Percentiles rank a stretch among this genome's conserved stretches.
These are phyloP conservation scores for Bipolaris oryzae DNA, from an alignment of 2,329 filamentous ascomycete genomes.

Conservation along the genomic window DNA sequence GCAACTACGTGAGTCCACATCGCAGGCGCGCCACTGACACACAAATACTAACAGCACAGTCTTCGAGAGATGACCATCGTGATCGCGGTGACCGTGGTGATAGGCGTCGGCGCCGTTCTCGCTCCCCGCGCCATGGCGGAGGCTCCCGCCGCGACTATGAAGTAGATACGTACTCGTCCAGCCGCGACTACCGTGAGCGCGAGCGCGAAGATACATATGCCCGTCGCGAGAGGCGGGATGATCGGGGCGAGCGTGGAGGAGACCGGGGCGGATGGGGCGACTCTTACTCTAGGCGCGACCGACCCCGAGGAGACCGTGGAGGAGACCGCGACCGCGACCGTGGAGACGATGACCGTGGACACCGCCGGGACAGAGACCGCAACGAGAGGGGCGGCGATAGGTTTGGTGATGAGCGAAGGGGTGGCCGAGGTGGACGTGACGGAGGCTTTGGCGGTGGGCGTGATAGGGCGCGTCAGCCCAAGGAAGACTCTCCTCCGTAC, in stretches of 20 bases:
- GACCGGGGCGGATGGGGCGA: constrained; percentile 64
- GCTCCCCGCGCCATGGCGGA: constrained; percentile 77
- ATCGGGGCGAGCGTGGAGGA: constrained; percentile 50
- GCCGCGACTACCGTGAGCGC: constrained; percentile 87
- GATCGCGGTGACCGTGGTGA: constrained; percentile 33
- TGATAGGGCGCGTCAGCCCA: constrained; percentile 64
- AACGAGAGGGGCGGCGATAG: constrained; percentile 60
- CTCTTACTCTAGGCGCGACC: constrained; percentile 46
- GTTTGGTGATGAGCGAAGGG: constrained; percentile 49
- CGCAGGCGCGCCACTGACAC: constrained; percentile 15
- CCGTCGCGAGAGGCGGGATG: constrained; percentile 61
- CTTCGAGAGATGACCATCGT: constrained; percentile 39
- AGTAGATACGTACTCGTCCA: constrained; percentile 87
- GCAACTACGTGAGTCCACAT: constrained; percentile 47
- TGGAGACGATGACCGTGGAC: constrained; percentile 40
- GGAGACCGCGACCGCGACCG: constrained; percentile 24
- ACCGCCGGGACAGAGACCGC: constrained; percentile 47
- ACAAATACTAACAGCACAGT: constrained; percentile 36
- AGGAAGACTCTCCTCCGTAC: constrained; percentile 75
- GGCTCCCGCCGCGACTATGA: constrained; percentile 70
- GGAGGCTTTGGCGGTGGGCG: constrained; percentile 48
- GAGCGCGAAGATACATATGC: constrained; percentile 93
- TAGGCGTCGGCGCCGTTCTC: constrained; percentile 72
- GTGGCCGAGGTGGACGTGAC: constrained; percentile 33
- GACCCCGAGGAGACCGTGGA: constrained; percentile 39